Evolutionary conservation across 176 grass and related monocot genomes (phyloP).

Genomic region (Alopecurus myosuroides): DNA sequence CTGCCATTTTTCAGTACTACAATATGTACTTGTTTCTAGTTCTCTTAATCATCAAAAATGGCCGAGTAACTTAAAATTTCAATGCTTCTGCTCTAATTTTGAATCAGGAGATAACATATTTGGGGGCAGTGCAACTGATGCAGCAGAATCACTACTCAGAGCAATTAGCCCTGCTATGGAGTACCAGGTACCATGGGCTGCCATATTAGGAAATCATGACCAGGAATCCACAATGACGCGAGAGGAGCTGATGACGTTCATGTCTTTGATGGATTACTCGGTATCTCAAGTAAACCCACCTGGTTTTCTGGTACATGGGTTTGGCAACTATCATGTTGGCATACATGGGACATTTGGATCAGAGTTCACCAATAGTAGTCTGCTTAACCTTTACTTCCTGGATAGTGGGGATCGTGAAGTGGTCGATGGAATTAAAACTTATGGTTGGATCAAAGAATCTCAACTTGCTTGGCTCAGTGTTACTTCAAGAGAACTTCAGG

Average conservation of each 20-base stretch:
- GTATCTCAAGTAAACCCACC: slow-evolving; percentile 84
- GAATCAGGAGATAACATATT: slow-evolving; percentile 94
- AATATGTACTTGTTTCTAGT: not conserved
- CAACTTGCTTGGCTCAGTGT: slow-evolving; percentile 66
- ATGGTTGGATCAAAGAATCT: slow-evolving; percentile 91
- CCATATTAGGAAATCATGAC: slow-evolving; percentile 89
- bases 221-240: slow-evolving; percentile 93
- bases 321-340: slow-evolving; percentile 76
- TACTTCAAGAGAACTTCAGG: slow-evolving; percentile 60
- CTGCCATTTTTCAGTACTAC: not conserved
- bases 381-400: slow-evolving; percentile 87
- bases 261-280: slow-evolving; percentile 92
- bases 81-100: slow-evolving; percentile 31
- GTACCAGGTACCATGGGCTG: slow-evolving; percentile 74
- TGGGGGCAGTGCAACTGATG: slow-evolving; percentile 80
- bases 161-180: slow-evolving; percentile 67
- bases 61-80: not conserved
- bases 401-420: slow-evolving; percentile 82
- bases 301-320: slow-evolving; percentile 72
- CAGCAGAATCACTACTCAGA: slow-evolving; percentile 83
- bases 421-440: slow-evolving; percentile 61
- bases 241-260: slow-evolving; percentile 75
- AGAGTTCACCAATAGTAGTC: slow-evolving; percentile 55
- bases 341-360: slow-evolving; percentile 72
- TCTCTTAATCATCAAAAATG: not conserved